Evolutionary conservation across 2,329 filamentous ascomycete genomes (phyloP).

Genomic region (Pyricularia sp.): DNA sequence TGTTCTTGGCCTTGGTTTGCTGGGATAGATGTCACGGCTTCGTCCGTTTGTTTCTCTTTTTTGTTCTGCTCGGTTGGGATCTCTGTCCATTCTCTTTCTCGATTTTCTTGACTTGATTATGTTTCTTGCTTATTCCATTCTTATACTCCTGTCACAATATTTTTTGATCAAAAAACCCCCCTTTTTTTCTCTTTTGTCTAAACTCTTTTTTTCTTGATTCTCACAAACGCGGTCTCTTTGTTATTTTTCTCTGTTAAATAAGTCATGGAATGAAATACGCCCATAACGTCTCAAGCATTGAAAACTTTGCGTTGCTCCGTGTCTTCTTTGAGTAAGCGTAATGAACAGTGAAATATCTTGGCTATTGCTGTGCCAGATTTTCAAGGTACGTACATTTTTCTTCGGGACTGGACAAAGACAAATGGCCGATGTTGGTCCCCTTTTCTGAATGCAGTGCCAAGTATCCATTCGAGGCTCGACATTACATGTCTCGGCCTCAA

Average conservation of each 20-base stretch:
- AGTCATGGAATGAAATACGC: not conserved
- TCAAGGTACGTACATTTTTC: too few species aligned
- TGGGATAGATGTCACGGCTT: not conserved
- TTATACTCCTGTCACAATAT: not conserved
- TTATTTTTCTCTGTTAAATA: not conserved
- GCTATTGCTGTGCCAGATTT: not conserved
- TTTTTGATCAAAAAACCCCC: not conserved
- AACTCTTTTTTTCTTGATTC: conserved; percentile 10
- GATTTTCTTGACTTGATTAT: not conserved
- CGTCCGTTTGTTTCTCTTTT: not conserved
- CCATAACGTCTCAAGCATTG: not conserved
- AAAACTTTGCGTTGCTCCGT: not conserved
- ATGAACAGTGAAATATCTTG: not conserved
- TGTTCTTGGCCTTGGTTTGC: not conserved
- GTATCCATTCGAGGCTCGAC: too few species aligned
- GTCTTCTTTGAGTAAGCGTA: not conserved
- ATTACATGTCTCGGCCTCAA: too few species aligned
- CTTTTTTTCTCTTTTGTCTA: conserved; percentile 8
- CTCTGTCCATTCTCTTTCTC: not conserved
- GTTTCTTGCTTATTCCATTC: not conserved
- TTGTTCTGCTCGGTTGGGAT: not conserved
- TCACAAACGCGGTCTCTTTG: not conserved
- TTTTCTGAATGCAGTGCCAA: too few species aligned
- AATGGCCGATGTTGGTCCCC: too few species aligned
- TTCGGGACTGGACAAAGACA: too few species aligned